A percentile compares a stretch with the other conserved stretches of the same genome.
Conservation (phyloP, 1,284 basidiomycete genomes). For the Melampsora americana region DNA sequence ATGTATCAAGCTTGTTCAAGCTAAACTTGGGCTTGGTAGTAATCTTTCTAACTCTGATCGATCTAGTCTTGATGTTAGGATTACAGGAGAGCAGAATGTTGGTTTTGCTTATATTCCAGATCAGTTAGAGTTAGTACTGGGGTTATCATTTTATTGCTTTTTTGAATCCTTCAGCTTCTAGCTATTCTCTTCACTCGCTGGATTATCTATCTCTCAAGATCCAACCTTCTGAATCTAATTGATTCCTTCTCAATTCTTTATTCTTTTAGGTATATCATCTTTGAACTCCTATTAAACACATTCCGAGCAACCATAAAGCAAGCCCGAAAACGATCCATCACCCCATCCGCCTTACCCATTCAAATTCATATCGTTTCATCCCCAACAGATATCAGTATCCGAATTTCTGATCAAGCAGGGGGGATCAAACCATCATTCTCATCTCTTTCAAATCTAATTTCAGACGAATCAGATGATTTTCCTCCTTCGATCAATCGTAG, state of each 20-base stretch:
- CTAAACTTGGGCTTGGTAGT: background rate
- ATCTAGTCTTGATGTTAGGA: conserved; percentile 29
- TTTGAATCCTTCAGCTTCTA: background rate
- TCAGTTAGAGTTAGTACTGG: conserved; percentile 62
- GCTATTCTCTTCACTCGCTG: background rate
- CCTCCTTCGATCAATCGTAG: conserved; percentile 18
- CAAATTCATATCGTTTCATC: conserved; percentile 70
- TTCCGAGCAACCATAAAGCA: conserved; percentile 49
- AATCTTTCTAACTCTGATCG: background rate
- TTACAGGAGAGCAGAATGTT: conserved; percentile 71
- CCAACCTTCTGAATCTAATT: conserved; percentile 1
- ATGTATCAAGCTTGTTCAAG: conserved; percentile 20
- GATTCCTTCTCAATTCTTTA: background rate
- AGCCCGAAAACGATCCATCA: conserved; percentile 42
- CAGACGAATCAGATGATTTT: conserved; percentile 12
- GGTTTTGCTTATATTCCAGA: conserved; percentile 81
- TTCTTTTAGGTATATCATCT: conserved; percentile 64
- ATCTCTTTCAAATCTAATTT: too few relatives aligned
- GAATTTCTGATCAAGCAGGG: conserved; percentile 79
- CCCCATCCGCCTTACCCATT: conserved; percentile 61
- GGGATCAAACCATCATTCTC: conserved; percentile 7
- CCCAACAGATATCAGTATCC: conserved; percentile 67
- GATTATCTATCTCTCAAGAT: conserved; percentile 2
- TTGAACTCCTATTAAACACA: conserved; percentile 80
- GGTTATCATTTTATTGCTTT: too few relatives aligned